Evolutionary conservation across 192 early-diverging fungal species (phyloP).

Genomic region (Coemansia aciculifera): DNA sequence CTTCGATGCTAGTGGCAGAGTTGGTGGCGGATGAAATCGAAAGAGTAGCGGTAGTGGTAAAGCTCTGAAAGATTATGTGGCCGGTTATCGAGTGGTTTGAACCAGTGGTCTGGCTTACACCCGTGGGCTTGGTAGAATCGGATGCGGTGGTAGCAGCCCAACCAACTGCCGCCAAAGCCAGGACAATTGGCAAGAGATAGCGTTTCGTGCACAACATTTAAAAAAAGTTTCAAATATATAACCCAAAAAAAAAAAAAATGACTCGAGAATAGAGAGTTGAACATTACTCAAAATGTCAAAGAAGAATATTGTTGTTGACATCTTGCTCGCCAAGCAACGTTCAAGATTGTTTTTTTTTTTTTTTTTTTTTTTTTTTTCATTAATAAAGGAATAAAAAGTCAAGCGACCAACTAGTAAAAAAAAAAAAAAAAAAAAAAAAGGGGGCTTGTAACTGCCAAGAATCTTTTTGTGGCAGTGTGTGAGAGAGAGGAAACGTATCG

Average conservation of each 20-base stretch:
- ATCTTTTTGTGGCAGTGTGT: not conserved
- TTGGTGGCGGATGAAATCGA: not conserved
- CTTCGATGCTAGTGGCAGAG: not conserved
- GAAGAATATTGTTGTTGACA: too few species aligned
- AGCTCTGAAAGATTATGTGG: slow-evolving; percentile 41
- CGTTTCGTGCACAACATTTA: not conserved
- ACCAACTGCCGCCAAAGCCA: not conserved
- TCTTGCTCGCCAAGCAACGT: too few species aligned
- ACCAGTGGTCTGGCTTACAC: not conserved
- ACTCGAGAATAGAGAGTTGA: not conserved
- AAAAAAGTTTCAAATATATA: not conserved
- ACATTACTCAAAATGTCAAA: not conserved
- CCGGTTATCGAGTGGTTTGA: slow-evolving; percentile 24
- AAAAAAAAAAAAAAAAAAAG: not conserved
- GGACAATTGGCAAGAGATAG: not conserved
- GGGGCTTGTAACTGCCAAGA: not conserved
- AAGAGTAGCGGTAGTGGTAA: not conserved
- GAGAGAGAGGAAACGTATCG: not conserved
- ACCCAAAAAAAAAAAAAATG: too few species aligned
- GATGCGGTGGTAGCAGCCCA: not conserved
- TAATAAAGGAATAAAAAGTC: too few species aligned
- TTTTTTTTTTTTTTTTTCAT: too few species aligned
- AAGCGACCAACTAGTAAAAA: not conserved
- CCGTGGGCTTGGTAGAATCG: not conserved
- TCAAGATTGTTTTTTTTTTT: too few species aligned